Conservation (phyloP, 805 yeast species). For the Saccharomycopsis lassenensis region DNA sequence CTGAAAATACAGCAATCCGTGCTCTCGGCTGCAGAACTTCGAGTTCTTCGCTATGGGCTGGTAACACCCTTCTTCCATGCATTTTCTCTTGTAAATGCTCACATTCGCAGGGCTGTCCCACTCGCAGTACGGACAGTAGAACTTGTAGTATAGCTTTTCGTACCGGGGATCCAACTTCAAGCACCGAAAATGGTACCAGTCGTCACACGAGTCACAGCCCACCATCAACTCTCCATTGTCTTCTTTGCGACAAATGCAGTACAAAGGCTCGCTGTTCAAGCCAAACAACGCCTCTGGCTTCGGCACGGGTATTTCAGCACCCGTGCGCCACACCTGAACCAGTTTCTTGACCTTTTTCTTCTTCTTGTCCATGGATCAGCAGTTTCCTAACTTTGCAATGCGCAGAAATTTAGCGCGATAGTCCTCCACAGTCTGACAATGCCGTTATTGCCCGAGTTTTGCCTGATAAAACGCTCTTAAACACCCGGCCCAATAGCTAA, state of each 20-base stretch:
- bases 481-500: too few species aligned
- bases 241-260: constrained; percentile 67
- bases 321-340: too few species aligned
- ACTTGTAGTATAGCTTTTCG: constrained; percentile 48
- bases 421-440: too few species aligned
- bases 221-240: constrained; percentile 82
- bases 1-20: constrained; percentile 41
- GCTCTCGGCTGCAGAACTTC: constrained; percentile 67
- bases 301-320: constrained; percentile 13
- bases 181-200: constrained; percentile 86
- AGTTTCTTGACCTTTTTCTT: too few species aligned
- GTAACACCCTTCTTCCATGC: constrained; percentile 49
- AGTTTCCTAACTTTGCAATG: too few species aligned
- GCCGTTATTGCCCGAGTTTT: too few species aligned
- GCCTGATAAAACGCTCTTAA: too few species aligned
- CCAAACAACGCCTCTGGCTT: constrained; percentile 11
- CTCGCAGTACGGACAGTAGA: constrained; percentile 66
- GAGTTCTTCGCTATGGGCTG: constrained; percentile 41
- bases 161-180: constrained; percentile 44
- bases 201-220: constrained; percentile 92
- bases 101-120: constrained; percentile 35
- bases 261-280: constrained; percentile 26
- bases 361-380: too few species aligned
- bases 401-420: too few species aligned
- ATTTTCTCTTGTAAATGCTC: constrained; percentile 67